phyloP scores from a whole-genome alignment of 768 basidiomycete species.

The Mycena sanguinolenta region DNA sequence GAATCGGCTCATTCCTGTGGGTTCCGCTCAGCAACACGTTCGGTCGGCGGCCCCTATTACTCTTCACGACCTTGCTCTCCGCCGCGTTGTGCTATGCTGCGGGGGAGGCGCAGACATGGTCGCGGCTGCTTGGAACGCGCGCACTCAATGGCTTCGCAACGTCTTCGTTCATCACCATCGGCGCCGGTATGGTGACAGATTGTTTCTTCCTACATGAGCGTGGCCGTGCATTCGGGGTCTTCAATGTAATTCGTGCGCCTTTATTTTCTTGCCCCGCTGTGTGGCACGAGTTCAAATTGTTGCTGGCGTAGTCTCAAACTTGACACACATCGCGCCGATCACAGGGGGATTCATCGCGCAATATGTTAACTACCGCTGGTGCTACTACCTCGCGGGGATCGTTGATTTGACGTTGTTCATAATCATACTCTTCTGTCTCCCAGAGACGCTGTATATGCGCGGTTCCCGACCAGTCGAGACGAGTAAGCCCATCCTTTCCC shows the following conservation, averaged over 20 bases:
- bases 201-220: conserved; percentile 41
- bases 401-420: conserved; percentile 34
- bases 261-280: conserved; percentile 36
- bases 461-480: conserved; percentile 25
- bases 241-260: too few species aligned
- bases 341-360: conserved; percentile 30
- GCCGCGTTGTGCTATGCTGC: conserved; percentile 36
- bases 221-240: conserved; percentile 35
- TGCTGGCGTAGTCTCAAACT: too few species aligned
- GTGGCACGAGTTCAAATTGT: too few species aligned
- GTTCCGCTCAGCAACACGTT: conserved; percentile 39
- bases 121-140: conserved; percentile 38
- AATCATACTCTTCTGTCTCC: conserved; percentile 38
- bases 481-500: conserved; percentile 24
- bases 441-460: conserved; percentile 33
- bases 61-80: conserved; percentile 39
- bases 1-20: conserved; percentile 40
- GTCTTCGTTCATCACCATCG: conserved; percentile 35
- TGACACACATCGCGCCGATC: conserved; percentile 34
- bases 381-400: conserved; percentile 37
- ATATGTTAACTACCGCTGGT: conserved; percentile 33
- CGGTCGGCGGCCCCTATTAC: conserved; percentile 39
- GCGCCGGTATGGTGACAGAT: conserved; percentile 38
- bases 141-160: conserved; percentile 38
- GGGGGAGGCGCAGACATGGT: conserved; percentile 38